Base-by-base conservation (phyloP, 73 alveolate species). In the Symbiodinium pilosum region DNA sequence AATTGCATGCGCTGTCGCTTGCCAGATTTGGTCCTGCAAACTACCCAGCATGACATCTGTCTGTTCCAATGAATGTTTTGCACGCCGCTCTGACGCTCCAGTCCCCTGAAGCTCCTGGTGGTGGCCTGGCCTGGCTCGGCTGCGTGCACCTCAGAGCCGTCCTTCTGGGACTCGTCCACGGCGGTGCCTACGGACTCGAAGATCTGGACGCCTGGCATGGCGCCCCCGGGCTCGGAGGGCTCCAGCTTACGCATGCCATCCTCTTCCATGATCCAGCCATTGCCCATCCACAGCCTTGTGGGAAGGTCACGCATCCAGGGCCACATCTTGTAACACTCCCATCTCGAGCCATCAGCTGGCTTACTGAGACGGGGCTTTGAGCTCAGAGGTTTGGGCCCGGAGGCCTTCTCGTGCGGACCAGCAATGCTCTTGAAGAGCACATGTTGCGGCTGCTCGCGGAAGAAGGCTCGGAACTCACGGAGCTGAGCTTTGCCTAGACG, bases 291-390 rank as follows among this genome's bases (percentile, higher is more conserved):
- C 28, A 84, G 20, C 11, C 41, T 26, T 9, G 69, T 40, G 59
- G 92, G 92, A 11, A 84, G 42, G 68, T 84, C 92, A 40, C 92
- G 41, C 71, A 84, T 84, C 92, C 92, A 84, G 41, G 92, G 92
- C 43, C 73, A 41, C 92, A 84, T 83, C 91, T 83, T 38, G 69
- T 40, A 24, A n/a, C 34, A 16, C 24, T 51, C 28, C 36, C 12
- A 44, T 69, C 20, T 52, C 68, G 68, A 41, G 68, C 71, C 42
- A 18, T 3, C n/a, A n/a, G n/a, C n/a, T n/a, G n/a, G n/a, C n/a
- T n/a, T n/a, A n/a, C 12, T 20, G 51, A 8, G 43, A 30, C 34
- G 12, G 26, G 38, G 8, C 12, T 75, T 34, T 34, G 38, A n/a
- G n/a, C n/a, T n/a, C n/a, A n/a, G n/a, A n/a, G 24, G 68, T 0